phyloP scores from a whole-genome alignment of 2,329 filamentous ascomycete species.

The Hymenoscyphus repandus region DNA sequence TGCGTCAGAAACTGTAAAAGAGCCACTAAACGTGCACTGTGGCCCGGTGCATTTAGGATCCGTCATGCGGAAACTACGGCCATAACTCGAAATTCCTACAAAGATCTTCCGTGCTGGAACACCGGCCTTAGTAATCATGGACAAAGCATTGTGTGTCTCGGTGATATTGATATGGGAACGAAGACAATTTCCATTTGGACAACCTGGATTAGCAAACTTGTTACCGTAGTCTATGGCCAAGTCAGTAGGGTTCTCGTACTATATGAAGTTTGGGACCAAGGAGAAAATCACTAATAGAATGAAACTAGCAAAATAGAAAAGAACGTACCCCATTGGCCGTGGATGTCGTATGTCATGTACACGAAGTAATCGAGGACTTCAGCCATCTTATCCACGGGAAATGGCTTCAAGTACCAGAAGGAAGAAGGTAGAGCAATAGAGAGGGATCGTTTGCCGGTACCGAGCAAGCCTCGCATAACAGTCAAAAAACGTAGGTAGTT shows the following conservation, averaged over 20 bases:
- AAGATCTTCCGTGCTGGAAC: conserved; percentile 28
- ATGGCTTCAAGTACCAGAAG: conserved; percentile 31
- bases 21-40: conserved; percentile 26
- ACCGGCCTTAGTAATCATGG: conserved; percentile 31
- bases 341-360: conserved; percentile 18
- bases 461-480: not conserved
- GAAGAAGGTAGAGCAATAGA: conserved; percentile 29
- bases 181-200: conserved; percentile 6
- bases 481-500: conserved; percentile 34
- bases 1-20: conserved; percentile 20
- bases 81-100: conserved; percentile 32
- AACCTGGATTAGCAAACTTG: conserved; percentile 5
- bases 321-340: conserved; percentile 17
- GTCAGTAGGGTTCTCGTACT: no score
- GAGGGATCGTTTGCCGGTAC: conserved; percentile 4
- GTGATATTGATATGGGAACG: not conserved
- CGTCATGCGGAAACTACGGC: conserved; percentile 32
- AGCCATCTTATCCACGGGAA: conserved; percentile 15
- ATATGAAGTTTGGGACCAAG: no score
- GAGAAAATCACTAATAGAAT: no score
- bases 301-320: no score
- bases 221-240: no score
- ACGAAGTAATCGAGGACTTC: conserved; percentile 23
- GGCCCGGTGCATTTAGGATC: conserved; percentile 18
- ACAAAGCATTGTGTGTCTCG: not conserved